phyloP scores from a whole-genome alignment of 441 rosid genomes.

The Macaranga tanarius region DNA sequence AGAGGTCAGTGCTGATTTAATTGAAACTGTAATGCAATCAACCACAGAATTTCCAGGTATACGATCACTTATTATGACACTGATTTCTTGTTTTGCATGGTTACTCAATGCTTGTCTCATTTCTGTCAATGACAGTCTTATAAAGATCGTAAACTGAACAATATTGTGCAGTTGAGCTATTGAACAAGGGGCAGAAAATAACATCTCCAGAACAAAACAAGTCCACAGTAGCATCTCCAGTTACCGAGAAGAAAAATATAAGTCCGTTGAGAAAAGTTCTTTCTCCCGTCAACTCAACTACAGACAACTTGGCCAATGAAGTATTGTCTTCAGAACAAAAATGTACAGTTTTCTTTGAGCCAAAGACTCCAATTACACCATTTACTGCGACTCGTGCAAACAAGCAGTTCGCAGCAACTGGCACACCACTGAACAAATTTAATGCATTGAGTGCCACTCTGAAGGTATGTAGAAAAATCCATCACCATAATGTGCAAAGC shows the following conservation, averaged over 20 bases:
- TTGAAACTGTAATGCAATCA: conserved; percentile 23
- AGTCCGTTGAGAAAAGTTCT: conserved; percentile 60
- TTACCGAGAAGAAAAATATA: conserved; percentile 25
- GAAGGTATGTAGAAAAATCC: conserved; percentile 43
- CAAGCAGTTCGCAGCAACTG: conserved; percentile 28
- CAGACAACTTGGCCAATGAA: conserved; percentile 27
- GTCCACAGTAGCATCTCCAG: conserved; percentile 24
- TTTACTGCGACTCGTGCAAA: conserved; percentile 18
- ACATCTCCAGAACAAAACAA: background rate
- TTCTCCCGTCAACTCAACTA: conserved; percentile 51
- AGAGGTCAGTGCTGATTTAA: conserved; percentile 19
- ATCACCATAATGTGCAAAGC: background rate
- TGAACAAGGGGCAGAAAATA: conserved; percentile 22
- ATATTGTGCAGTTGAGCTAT: conserved; percentile 28
- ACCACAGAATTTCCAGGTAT: conserved; percentile 37
- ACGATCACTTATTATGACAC: background rate
- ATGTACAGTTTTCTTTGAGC: conserved; percentile 29
- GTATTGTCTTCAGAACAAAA: conserved; percentile 6
- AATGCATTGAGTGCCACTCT: conserved; percentile 51
- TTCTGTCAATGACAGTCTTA: background rate
- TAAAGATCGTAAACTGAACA: conserved; percentile 3
- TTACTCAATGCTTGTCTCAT: background rate
- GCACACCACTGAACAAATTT: conserved; percentile 59
- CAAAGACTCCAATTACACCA: conserved; percentile 55
- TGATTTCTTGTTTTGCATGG: background rate